Base-by-base conservation (phyloP, 495 filamentous ascomycete genomes). In the Mytilinidion resinicola region DNA sequence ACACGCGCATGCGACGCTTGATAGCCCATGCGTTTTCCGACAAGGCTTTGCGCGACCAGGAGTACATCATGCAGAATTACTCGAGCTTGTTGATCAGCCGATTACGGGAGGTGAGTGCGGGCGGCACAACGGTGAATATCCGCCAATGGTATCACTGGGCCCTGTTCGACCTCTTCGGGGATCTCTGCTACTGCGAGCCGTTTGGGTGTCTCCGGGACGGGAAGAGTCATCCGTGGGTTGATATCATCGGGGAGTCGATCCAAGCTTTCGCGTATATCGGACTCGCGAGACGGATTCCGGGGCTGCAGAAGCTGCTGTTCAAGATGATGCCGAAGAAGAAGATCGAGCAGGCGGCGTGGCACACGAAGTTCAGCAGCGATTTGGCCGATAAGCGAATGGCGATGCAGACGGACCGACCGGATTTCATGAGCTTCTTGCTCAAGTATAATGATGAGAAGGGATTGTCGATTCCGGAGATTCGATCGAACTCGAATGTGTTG, bases 181-280 rank as follows among this genome's bases (percentile, higher is more conserved):
- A 53, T 53, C 51, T 53, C 4, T 38, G 35, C 34, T 53, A 38
- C 33, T 21, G 51, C 9, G 51, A 38, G 34, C 20, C n/a, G 1
- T 52, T 52, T 20, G 38, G 38, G 8, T 53, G 51, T 38, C 30
- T 53, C 1, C n/a, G 15, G 17, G 30, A 21, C 36, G 38, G 41
- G 19, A 34, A 42, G 46, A 70, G 72, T 48, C 69, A 51, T 48
- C 59, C 55, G 56, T 72, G 56, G 69, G 60, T 71, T 41, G 64
- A 63, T 15, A 68, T 70, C 9, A 64, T 76, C 25, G 46, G 20
- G 19, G 3, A 49, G 21, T 49, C 46, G 6, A 72, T 71, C 7
- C 10, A 63, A 20, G 51, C 51, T 11, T 47, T 46, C 19, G 37
- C 15, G 33, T 38, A 15, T 34, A 43, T 14, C 15, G 51, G 4